A percentile compares a stretch with the other conserved stretches of the same genome.
These are phyloP conservation scores for Pseudogymnoascus sp. DNA, from an alignment of 2,329 filamentous ascomycete species.

Conservation along the genomic window DNA sequence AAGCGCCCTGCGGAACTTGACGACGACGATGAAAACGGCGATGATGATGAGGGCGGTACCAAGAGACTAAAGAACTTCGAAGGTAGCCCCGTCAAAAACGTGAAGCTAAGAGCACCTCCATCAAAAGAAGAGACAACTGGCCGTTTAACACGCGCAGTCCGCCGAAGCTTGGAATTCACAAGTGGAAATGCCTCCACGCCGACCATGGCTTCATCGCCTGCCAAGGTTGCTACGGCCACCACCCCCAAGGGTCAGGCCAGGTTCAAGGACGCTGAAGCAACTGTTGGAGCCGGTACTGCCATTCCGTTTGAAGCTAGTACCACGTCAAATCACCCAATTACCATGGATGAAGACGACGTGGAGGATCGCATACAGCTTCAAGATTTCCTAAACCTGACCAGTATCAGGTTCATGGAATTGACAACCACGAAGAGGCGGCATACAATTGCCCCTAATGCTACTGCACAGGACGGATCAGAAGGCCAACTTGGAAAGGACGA, in stretches of 20 bases:
- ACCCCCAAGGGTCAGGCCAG: slow-evolving; percentile 53
- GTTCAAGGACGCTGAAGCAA: slow-evolving; percentile 48
- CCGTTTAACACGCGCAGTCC: slow-evolving; percentile 46
- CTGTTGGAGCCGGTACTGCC: slow-evolving; percentile 34
- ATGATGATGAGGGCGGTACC: slow-evolving; percentile 52
- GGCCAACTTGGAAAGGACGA: slow-evolving; percentile 43
- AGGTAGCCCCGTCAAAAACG: slow-evolving; percentile 70
- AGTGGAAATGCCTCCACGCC: slow-evolving; percentile 35
- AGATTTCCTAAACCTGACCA: slow-evolving; percentile 90
- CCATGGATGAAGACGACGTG: slow-evolving; percentile 28
- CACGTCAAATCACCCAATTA: slow-evolving; percentile 43
- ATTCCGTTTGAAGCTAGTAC: slow-evolving; percentile 37
- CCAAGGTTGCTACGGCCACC: slow-evolving; percentile 38
- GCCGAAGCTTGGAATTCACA: slow-evolving; percentile 41
- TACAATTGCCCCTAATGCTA: slow-evolving; percentile 58
- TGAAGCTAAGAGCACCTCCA: slow-evolving; percentile 63
- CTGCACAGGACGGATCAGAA: slow-evolving; percentile 31
- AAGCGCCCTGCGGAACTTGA: slow-evolving; percentile 70
- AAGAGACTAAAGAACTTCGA: slow-evolving; percentile 68
- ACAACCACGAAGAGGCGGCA: slow-evolving; percentile 92
- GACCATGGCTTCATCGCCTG: slow-evolving; percentile 43
- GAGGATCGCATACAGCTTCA: slow-evolving; percentile 72
- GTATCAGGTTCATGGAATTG: slow-evolving; percentile 96
- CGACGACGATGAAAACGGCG: slow-evolving; percentile 52
- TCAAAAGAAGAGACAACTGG: slow-evolving; percentile 62